Percentiles rank a stretch among this genome's conserved stretches.
phyloP scores from a whole-genome alignment of 176 grass and related monocot species.

The Ampelocalamus luodianensis region DNA sequence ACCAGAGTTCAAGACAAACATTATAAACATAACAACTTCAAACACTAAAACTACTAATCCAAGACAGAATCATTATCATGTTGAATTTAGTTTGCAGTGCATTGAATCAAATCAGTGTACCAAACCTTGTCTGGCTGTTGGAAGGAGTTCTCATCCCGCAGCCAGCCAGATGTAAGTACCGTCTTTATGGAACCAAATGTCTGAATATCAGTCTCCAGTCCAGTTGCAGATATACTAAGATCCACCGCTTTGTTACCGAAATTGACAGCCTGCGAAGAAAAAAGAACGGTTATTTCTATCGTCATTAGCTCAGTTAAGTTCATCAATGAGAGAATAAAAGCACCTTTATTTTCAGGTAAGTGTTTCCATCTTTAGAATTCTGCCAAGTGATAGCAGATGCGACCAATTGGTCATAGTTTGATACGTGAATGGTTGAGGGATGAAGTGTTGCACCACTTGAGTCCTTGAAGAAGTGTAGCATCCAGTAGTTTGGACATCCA shows the following conservation, averaged over 20 bases:
- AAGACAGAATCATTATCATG: slow-evolving; percentile 16
- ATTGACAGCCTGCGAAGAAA: slow-evolving; percentile 68
- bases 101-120: slow-evolving; percentile 8
- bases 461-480: slow-evolving; percentile 93
- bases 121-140: slow-evolving; percentile 83
- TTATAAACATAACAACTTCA: neutral
- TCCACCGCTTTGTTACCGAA: slow-evolving; percentile 68
- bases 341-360: slow-evolving; percentile 90
- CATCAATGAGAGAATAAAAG: slow-evolving; percentile 10
- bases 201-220: slow-evolving; percentile 60
- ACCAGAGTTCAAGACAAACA: slow-evolving; percentile 30
- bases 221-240: slow-evolving; percentile 68
- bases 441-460: slow-evolving; percentile 74
- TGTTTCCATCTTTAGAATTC: slow-evolving; percentile 51
- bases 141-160: slow-evolving; percentile 93
- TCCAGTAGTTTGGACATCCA: slow-evolving; percentile 97
- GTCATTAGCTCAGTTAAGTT: neutral
- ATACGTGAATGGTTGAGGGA: slow-evolving; percentile 66
- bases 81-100: neutral
- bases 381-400: slow-evolving; percentile 87
- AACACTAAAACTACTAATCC: neutral
- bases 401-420: slow-evolving; percentile 63
- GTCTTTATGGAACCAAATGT: slow-evolving; percentile 69
- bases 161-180: slow-evolving; percentile 66
- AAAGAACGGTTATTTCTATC: slow-evolving; percentile 25